Conservation (phyloP, 345 rosid genomes). For the Brassica juncea region DNA sequence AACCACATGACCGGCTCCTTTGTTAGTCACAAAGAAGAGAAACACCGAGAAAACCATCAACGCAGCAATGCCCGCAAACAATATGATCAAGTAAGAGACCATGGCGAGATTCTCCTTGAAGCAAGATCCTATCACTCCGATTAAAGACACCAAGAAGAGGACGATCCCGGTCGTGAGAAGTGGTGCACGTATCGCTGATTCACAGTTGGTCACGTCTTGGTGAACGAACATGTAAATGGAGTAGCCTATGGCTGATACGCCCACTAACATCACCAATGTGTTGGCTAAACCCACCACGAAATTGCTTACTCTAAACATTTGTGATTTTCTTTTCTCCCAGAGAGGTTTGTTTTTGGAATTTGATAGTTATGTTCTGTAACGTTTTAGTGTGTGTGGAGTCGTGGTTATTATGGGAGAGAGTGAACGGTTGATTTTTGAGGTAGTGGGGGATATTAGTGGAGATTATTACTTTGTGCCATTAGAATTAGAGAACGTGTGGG, state of each 20-base stretch:
- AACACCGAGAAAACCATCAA: conserved; percentile 34
- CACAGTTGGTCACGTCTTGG: conserved; percentile 36
- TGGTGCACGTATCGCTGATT: conserved; percentile 32
- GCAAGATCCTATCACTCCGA: conserved; percentile 42
- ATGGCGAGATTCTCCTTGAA: conserved; percentile 35
- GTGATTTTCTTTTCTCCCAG: not conserved
- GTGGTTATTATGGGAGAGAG: conserved; percentile 14
- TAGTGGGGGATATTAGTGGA: conserved; percentile 29
- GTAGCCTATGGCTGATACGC: conserved; percentile 39
- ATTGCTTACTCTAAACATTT: conserved; percentile 43
- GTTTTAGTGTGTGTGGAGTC: conserved; percentile 19
- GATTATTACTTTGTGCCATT: conserved; percentile 18
- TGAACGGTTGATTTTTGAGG: conserved; percentile 23
- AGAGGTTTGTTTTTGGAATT: not conserved
- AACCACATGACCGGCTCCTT: conserved; percentile 41
- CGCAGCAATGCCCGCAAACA: conserved; percentile 30
- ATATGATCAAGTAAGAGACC: conserved; percentile 32
- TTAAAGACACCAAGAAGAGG: conserved; percentile 32
- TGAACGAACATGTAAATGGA: conserved; percentile 40
- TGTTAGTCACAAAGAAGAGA: conserved; percentile 42
- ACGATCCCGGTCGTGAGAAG: conserved; percentile 35
- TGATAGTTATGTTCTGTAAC: conserved; percentile 2
- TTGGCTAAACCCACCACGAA: conserved; percentile 43
- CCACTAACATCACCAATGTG: conserved; percentile 36
- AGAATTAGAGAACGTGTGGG: conserved; percentile 19